Evolutionary conservation across 352 stramenopile species (phyloP), one percentile per base, ranked within the genome.

Genomic region (Pythium aquatile): DNA sequence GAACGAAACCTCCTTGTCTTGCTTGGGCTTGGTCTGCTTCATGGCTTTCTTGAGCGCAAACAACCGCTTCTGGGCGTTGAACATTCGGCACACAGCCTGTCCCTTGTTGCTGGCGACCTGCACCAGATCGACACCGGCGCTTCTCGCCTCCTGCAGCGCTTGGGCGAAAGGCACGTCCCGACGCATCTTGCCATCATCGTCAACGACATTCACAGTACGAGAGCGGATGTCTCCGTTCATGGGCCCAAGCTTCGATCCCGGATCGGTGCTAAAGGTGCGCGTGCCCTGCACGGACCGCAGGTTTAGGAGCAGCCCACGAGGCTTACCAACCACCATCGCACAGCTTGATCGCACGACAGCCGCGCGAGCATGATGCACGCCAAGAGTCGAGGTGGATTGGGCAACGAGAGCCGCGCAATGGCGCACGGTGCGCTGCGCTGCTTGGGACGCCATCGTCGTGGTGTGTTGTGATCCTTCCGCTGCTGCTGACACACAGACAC

Each of bases 51-150:
- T 90, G 48, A 93, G 58, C 37, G 77, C 67, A 44, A 89, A 93
- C 11, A 86, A 53, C 13, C 81, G 77, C 73, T 91, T 91, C 70
- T 90, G 81, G n/a, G 77, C 76, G 65, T 93, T 79, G 55, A 93
- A 93, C 52, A 93, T 69, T 47, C 77, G 72, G 54, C 84, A 93
- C 1, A 93, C 63, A 7, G 74, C 67, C 8, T 76, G 63, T 1
- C 74, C 47, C 11, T 77, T 75, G 42, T 56, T 66, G 28, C 72
- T 66, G 10, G 79, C 87, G 44, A 94, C 81, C 60, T 94, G 83
- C 61, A 94, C 83, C 30, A 94, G 76, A 63, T 94, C 85, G 51
- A 94, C 68, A 44, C 78, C 79, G 44, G 67, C 67, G 1, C 56
- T 55, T 17, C 57, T 60, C 1, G 85, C 85, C 35, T 90, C 77